Conservation (phyloP, 495 filamentous ascomycete species). For the Hypoxylon trugodes region DNA sequence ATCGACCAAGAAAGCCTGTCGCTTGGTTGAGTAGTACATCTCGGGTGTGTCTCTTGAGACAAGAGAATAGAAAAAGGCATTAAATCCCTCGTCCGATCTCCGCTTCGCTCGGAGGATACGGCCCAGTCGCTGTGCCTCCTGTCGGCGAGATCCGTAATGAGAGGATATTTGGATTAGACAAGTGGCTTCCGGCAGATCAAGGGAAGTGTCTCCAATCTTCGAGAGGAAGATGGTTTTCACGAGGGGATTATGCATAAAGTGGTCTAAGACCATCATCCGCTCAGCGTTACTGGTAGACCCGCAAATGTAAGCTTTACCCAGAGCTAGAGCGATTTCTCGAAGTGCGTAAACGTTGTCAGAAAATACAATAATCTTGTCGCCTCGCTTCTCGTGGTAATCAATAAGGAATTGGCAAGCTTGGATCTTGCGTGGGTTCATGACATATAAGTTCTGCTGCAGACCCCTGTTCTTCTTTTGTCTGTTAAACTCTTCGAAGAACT, state of each 20-base stretch:
- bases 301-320: constrained; percentile 92
- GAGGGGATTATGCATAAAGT: constrained; percentile 93
- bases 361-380: constrained; percentile 99
- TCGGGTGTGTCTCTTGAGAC: constrained; percentile 97
- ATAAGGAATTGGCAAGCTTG: constrained; percentile 97
- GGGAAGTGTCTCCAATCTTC: constrained; percentile 97
- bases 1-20: constrained; percentile 97
- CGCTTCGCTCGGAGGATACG: constrained; percentile 96
- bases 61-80: constrained; percentile 98
- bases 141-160: constrained; percentile 96
- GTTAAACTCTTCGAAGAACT: constrained; percentile 97
- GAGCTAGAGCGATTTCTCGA: constrained; percentile 80
- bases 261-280: constrained; percentile 88
- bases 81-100: constrained; percentile 98
- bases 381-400: constrained; percentile 93
- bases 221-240: constrained; percentile 98
- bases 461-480: constrained; percentile 55
- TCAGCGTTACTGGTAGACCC: constrained; percentile 88
- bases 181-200: constrained; percentile 96
- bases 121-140: constrained; percentile 94
- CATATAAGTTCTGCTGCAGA: constrained; percentile 80
- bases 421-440: constrained; percentile 98
- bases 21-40: constrained; percentile 98
- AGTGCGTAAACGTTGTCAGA: constrained; percentile 98
- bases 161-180: constrained; percentile 98